phyloP scores from a whole-genome alignment of 1,139 yeast species.

The Pneumocystis murina region DNA sequence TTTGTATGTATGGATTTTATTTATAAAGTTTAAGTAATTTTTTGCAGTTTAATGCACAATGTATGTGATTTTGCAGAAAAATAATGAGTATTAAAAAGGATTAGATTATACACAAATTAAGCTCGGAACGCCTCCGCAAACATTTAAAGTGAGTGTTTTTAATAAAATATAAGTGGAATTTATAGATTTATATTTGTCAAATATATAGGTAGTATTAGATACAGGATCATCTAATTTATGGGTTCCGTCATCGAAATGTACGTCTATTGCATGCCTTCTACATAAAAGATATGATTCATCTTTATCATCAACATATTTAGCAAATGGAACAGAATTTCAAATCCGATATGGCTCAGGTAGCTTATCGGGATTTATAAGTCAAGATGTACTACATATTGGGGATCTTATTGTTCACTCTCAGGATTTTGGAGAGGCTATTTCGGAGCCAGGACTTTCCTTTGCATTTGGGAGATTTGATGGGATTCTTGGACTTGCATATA shows the following conservation, averaged over 20 bases:
- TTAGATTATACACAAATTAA: constrained; percentile 44
- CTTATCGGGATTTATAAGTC: constrained; percentile 78
- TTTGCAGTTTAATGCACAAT: neutral
- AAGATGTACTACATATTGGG: constrained; percentile 66
- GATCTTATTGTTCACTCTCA: constrained; percentile 73
- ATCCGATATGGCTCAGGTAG: constrained; percentile 89
- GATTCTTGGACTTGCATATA: constrained; percentile 85
- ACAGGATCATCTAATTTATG: constrained; percentile 94
- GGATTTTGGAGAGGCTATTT: constrained; percentile 92
- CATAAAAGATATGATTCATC: constrained; percentile 81
- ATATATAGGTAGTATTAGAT: constrained; percentile 49
- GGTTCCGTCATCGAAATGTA: constrained; percentile 83
- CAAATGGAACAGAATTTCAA: constrained; percentile 70
- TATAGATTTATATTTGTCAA: constrained; percentile 17
- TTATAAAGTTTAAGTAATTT: constrained; percentile 20
- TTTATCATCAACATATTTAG: constrained; percentile 61
- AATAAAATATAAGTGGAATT: too few relatives aligned
- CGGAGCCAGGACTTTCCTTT: constrained; percentile 93
- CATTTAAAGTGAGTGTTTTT: constrained; percentile 37
- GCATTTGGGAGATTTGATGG: constrained; percentile 98
- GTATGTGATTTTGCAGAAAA: constrained; percentile 26
- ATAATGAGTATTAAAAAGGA: constrained; percentile 20
- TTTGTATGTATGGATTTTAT: constrained; percentile 61
- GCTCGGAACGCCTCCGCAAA: constrained; percentile 84
- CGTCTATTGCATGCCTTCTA: constrained; percentile 86